Evolutionary conservation across 140 eudicot genomes (phyloP), one percentile per base, ranked within the genome.

Genomic region (Bidens hawaiensis): DNA sequence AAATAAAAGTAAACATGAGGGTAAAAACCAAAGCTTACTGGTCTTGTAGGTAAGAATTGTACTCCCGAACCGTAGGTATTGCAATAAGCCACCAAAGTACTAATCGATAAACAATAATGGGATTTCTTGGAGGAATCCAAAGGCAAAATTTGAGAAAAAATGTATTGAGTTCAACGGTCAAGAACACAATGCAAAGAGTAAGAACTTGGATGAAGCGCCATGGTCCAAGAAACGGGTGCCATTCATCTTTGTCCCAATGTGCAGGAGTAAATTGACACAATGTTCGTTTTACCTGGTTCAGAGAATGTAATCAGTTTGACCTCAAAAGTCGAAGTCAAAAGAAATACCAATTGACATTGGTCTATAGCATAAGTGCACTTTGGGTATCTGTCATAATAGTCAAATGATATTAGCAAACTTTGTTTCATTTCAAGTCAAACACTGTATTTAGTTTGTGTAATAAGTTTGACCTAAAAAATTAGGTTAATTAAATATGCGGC

Each of bases 161-260:
- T 0, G 99, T 93, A 63, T 93, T 88, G 57, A 93, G 83, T 65
- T 93, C 99, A 70, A 93, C 96, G 6, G 89, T 85, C 75, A 93
- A 79, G 78, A 88, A 88, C 65, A 81, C 72, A 5, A 79, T 71
- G 73, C 99, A 93, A 57, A 93, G 94, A 48, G 74, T 75, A 14
- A 93, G 80, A 72, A 93, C 95, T 93, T 93, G 96, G n/a, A 93
- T 60, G 62, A 93, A 93, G 49, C 96, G 78, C 82, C 87, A 78
- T 17, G 99, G 99, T 22, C 96, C 99, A 45, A 84, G 96, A 60
- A 93, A 82, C 11, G 96, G 96, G 65, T 83, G 99, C 99, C 99
- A 93, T 82, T 93, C 99, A 71, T 93, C 99, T 85, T 93, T 88
- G 76, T 93, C 99, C 99, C 99, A 93, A 45, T 75, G 83, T 25